Conservation (phyloP, 2,329 filamentous ascomycete species). For the Penicillium vulpinum region DNA sequence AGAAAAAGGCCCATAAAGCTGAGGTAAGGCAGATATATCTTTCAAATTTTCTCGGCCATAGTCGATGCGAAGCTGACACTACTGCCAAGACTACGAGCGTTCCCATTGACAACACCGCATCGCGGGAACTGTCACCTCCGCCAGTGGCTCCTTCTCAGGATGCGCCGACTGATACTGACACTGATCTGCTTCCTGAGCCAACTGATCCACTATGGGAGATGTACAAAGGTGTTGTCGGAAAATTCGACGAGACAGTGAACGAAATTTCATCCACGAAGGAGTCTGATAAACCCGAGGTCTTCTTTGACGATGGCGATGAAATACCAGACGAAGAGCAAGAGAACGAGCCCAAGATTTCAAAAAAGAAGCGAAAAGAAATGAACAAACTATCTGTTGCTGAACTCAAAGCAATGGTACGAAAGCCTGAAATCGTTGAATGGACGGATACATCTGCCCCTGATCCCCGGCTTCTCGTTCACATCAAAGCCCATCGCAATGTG, state of each 20-base stretch:
- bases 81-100: conserved; percentile 10
- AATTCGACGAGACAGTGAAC: conserved; percentile 68
- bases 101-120: conserved; percentile 1
- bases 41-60: too few relatives aligned
- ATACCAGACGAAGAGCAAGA: conserved; percentile 74
- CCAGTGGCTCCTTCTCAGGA: conserved; percentile 12
- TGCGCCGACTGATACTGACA: conserved; percentile 48
- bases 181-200: conserved; percentile 54
- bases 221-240: conserved; percentile 79
- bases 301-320: conserved; percentile 79
- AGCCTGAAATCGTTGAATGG: conserved; percentile 96
- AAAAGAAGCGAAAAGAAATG: conserved; percentile 89
- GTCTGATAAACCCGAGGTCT: conserved; percentile 77
- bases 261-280: conserved; percentile 67
- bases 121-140: conserved; percentile 8
- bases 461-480: conserved; percentile 83
- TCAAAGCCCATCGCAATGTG: conserved; percentile 93
- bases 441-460: conserved; percentile 91
- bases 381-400: conserved; percentile 94
- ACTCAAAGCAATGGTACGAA: conserved; percentile 85
- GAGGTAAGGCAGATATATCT: conserved; percentile 44
- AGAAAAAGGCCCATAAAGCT: conserved; percentile 90
- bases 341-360: conserved; percentile 72
- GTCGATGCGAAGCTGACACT: conserved; percentile 13
- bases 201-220: conserved; percentile 78